Evolutionary conservation across 2,329 filamentous ascomycete species (phyloP).

Genomic region (Epichloe amarillans): DNA sequence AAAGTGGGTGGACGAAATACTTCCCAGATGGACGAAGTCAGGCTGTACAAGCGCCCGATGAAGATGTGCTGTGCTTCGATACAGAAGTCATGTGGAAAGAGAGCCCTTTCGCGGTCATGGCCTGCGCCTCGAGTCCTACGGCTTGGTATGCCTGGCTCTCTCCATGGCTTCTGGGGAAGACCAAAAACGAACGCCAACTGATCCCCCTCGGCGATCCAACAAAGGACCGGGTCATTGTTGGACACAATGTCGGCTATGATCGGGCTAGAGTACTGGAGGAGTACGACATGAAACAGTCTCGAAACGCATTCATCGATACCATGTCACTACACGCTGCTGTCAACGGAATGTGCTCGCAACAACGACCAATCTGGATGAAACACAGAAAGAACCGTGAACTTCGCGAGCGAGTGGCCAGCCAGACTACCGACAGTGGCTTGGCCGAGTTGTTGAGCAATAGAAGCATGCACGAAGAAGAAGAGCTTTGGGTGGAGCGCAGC

Average conservation of each 20-base stretch:
- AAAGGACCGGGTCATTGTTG: conserved; percentile 65
- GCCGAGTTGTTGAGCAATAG: conserved; percentile 55
- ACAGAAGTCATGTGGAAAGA: conserved; percentile 96
- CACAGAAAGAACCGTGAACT: conserved; percentile 83
- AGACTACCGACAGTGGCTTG: conserved; percentile 59
- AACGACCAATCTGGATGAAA: conserved; percentile 94
- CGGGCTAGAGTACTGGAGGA: conserved; percentile 79
- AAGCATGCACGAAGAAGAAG: conserved; percentile 73
- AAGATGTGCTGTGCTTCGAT: conserved; percentile 79
- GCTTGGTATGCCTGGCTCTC: conserved; percentile 98
- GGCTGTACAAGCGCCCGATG: conserved; percentile 61
- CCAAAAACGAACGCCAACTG: conserved; percentile 62
- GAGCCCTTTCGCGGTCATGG: conserved; percentile 88
- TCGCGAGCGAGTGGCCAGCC: conserved; percentile 62
- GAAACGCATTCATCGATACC: conserved; percentile 83
- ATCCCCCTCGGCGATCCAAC: conserved; percentile 73
- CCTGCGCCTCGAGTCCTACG: conserved; percentile 76
- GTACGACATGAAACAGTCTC: conserved; percentile 70
- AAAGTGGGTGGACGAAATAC: conserved; percentile 94
- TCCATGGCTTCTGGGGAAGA: conserved; percentile 85
- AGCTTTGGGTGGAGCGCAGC: conserved; percentile 88
- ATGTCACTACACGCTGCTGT: conserved; percentile 98
- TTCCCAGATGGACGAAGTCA: conserved; percentile 57
- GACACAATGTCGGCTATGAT: conserved; percentile 94
- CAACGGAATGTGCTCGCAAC: conserved; percentile 96